Percentiles rank a stretch among this genome's conserved stretches.
Evolutionary conservation across 2,329 filamentous ascomycete species (phyloP).

Genomic region (Pyricularia sp.): DNA sequence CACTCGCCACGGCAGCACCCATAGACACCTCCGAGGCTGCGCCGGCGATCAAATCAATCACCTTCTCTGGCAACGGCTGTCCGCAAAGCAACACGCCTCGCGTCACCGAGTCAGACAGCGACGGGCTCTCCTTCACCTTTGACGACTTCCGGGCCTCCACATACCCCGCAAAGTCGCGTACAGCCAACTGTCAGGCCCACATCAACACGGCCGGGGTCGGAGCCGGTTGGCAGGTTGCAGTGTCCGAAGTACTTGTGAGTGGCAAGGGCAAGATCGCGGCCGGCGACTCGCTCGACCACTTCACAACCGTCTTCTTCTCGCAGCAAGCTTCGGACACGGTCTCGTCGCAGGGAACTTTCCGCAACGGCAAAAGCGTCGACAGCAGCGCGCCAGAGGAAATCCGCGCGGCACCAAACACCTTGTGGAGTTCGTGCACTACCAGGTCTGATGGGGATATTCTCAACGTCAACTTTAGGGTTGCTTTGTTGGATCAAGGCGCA

Average conservation of each 20-base stretch:
- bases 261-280: constrained; percentile 23
- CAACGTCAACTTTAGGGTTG: constrained; percentile 31
- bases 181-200: constrained; percentile 27
- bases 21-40: constrained; percentile 9
- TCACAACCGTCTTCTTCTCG: constrained; percentile 26
- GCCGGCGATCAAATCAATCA: constrained; percentile 19
- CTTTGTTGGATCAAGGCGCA: constrained; percentile 12
- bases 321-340: constrained; percentile 24
- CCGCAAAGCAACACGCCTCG: constrained; percentile 21
- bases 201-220: constrained; percentile 11
- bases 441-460: constrained; percentile 20
- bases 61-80: constrained; percentile 27
- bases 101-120: constrained; percentile 19
- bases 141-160: constrained; percentile 5
- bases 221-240: constrained; percentile 28
- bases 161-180: constrained; percentile 14
- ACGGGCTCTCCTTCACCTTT: constrained; percentile 14
- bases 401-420: constrained; percentile 18
- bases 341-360: not conserved
- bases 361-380: constrained; percentile 13
- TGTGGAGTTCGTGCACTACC: constrained; percentile 24
- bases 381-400: constrained; percentile 20
- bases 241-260: constrained; percentile 21
- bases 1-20: constrained; percentile 12
- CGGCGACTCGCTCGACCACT: constrained; percentile 22